Evolutionary conservation across 495 filamentous ascomycete genomes (phyloP), one percentile per base, ranked within the genome.

Genomic region (Aspergillus campestris): DNA sequence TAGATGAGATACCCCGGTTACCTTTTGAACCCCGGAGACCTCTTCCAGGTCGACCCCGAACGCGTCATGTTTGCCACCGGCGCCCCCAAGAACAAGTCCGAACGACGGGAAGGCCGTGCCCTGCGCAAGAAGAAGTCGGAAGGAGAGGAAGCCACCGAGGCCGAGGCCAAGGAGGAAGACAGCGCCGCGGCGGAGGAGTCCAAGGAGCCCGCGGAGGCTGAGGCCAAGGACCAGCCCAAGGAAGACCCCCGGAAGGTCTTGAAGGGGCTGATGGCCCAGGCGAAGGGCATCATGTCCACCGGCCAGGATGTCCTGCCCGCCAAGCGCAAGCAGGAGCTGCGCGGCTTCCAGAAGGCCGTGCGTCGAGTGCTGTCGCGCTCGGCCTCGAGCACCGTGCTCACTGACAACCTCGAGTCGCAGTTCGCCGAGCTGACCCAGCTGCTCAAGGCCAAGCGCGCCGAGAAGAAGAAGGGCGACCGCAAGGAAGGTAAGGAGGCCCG

Each of bases 1-100:
- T 55, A 96, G 92, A 94, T 97, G 86, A 76, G 72, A 38, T 82
- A 95, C 59, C 90, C 92, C 1, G 83, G 87, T 49, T 98, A 97
- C 67, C 84, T 89, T 57, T 82, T 98, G 27, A 98, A 98, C 65
- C 92, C 92, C 8, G 92, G 92, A 39, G 92, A 98, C 60, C 84
- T 98, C 74, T 98, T 97, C 76, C 86, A 91, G 57, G 94, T 98
- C 57, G 85, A 95, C 7, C 76, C 83, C 34, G 87, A 92, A 6
- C 79, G 81, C 47, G 94, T 97, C 29, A 74, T 98, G 66, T 86
- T 68, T 52, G 92, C 87, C 15, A 95, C 89, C 8, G 92, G 92
- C 30, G 75, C 74, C 2, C 75, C 77, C 8, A 94, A 91, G 59
- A 59, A 69, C 13, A 71, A 60, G 36, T 51, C 55, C 13, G 69